Base-by-base conservation (phyloP, 2,329 filamentous ascomycete species). In the Fusarium sp. region DNA sequence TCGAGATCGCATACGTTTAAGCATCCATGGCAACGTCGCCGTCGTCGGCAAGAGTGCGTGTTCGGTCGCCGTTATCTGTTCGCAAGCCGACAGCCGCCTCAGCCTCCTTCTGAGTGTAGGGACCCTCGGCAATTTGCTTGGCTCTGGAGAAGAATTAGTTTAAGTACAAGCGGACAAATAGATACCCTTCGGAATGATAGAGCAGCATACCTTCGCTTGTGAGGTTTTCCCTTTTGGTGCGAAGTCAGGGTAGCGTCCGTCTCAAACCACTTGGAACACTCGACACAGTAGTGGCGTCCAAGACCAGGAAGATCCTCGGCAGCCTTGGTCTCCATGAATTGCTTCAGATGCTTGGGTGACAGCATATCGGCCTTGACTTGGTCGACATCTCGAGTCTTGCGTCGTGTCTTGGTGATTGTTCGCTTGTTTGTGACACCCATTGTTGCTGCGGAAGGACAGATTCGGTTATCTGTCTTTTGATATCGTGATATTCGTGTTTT, bases 201-300 rank as follows among this genome's bases (percentile, higher is more conserved):
- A 49, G 29, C 6, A 44, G 70, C 71, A 25, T 51, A 77, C 93
- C 92, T 92, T 84, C 94, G 89, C 88, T 95, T 98, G 83, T 99
- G 96, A 71, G 93, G 93, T 83, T 98, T 99, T 75, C 93, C 94
- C 80, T 92, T 93, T 61, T 86, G 86, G 82, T 99, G 96, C 29
- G 88, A 86, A 38, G 87, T 85, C 62, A 97, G 84, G 74, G 93
- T 97, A 75, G 87, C 81, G 72, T 96, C 92, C 52, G 90, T 92
- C 80, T 98, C 95, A 80, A 97, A 98, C 91, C 93, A 98, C 83
- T 97, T 98, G 69, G 96, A 92, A 81, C 96, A 99, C 81, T 97
- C 92, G 18, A 92, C 86, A 81, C 96, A 99, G 81, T 98, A 98
- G 79, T 91, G 91, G 74, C 89, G 87, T 27, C 96, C 96, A 51